These are phyloP conservation scores for Warburgia ugandensis DNA, from an alignment of 164 flowering plant species.

Conservation along the genomic window DNA sequence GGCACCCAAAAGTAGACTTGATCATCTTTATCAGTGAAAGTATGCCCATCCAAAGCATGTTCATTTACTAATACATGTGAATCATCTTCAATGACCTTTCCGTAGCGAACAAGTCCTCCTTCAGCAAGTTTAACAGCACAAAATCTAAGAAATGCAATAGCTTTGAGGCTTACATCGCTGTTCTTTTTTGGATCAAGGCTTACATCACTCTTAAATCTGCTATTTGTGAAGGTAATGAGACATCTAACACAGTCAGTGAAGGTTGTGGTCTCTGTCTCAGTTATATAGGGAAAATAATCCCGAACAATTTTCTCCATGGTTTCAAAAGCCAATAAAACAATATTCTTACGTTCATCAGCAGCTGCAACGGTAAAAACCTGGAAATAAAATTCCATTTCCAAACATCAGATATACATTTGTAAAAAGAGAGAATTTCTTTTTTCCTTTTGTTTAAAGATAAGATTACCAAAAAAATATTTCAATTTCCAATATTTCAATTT, in stretches of 20 bases:
- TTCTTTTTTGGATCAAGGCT: no score
- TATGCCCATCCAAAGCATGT: conserved; percentile 33
- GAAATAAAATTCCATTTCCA: conserved; percentile 1
- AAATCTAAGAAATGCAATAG: conserved; percentile 95
- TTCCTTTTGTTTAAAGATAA: no score
- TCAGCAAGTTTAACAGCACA: conserved; percentile 99
- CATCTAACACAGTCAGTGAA: conserved; percentile 97
- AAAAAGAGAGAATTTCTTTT: no score
- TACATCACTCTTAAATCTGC: conserved; percentile 90
- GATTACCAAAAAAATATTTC: no score
- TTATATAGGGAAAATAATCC: conserved; percentile 90
- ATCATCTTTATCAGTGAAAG: conserved; percentile 58
- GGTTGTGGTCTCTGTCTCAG: conserved; percentile 89
- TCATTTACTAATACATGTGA: conserved; percentile 22
- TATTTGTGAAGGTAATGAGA: conserved; percentile 87
- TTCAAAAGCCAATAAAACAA: conserved; percentile 89
- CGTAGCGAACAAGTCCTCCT: conserved; percentile 71
- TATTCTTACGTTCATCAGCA: conserved; percentile 91
- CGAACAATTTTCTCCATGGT: conserved; percentile 98
- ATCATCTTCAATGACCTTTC: conserved; percentile 35
- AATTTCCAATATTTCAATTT: no score
- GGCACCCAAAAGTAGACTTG: conserved; percentile 82
- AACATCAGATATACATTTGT: conserved; percentile 8
- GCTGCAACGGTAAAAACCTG: conserved; percentile 97
- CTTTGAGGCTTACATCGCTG: conserved; percentile 96